Conservation (phyloP, 1,284 basidiomycete genomes). For the Grifola frondosa region DNA sequence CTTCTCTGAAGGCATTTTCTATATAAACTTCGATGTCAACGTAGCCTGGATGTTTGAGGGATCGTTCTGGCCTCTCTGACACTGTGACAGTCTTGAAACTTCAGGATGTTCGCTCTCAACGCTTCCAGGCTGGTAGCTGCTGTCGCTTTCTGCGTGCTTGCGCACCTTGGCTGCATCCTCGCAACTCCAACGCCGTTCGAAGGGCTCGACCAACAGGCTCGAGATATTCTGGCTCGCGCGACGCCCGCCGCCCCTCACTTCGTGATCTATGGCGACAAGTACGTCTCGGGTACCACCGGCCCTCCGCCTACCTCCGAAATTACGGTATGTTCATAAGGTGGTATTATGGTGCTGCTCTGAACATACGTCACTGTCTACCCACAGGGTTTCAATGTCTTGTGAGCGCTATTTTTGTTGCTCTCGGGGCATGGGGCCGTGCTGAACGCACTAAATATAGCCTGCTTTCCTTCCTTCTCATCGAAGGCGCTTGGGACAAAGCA, state of each 20-base stretch:
- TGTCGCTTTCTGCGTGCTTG: constrained; percentile 10
- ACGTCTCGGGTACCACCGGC: constrained; percentile 36
- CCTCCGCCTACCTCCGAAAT: constrained; percentile 39
- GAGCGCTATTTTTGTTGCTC: constrained; percentile 11
- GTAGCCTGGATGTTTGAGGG: no score
- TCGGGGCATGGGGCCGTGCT: not conserved
- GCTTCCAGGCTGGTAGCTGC: no score
- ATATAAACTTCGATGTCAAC: no score
- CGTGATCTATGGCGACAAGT: constrained; percentile 42
- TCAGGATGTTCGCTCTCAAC: no score
- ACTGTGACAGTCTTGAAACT: no score
- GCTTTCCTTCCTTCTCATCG: constrained; percentile 42
- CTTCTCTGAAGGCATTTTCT: no score
- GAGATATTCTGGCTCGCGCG: constrained; percentile 27
- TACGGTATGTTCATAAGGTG: constrained; percentile 28
- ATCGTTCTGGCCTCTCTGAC: no score
- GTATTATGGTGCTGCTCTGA: no score
- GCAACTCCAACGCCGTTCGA: constrained; percentile 12
- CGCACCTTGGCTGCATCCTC: constrained; percentile 4
- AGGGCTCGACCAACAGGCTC: constrained; percentile 5
- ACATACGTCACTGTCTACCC: no score
- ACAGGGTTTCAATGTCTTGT: constrained; percentile 51
- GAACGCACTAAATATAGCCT: constrained; percentile 28
- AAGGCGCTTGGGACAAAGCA: constrained; percentile 46
- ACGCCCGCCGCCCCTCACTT: constrained; percentile 41